Base-by-base conservation (phyloP, 768 basidiomycete genomes). In the Mycena floridula region DNA sequence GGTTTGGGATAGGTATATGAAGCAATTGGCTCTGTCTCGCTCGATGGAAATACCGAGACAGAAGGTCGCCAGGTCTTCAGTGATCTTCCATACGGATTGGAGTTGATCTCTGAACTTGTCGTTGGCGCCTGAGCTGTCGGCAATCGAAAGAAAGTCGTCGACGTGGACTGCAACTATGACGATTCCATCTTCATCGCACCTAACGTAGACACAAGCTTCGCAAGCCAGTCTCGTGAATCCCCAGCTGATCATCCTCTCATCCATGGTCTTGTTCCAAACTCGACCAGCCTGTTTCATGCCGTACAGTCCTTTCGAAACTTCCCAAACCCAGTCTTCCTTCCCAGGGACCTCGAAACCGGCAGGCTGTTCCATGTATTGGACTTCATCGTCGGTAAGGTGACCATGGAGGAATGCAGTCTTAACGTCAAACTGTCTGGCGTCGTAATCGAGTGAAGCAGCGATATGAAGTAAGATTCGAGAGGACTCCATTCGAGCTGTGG, bases 321-420 rank as follows among this genome's bases (percentile, higher is more conserved):
- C 27, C 41, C 48, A 51, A n/a, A 58, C 50, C 22, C 43, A 51
- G 25, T 52, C 52, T 35, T 37, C 49, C 28, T 46, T 51, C 22
- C 40, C 44, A 2, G 7, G 30, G 37, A 43, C 43, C 5, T 42
- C 48, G 25, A 59, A 63, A 2, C 66, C 62, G 0, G 53, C 48
- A 0, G 69, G 69, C 37, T 66, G 59, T 38, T 54, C 43, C 60
- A 72, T 65, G 49, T 63, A 74, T 37, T 70, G 61, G 4, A 50
- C 38, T 26, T 59, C 54, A 3, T 53, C 45, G 4, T 25, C 37
- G 18, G 56, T 54, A 3, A 69, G 57, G 1, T 42, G 35, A 8
- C 51, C 52, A 41, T 55, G 35, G 2, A 54, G 44, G 44, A 43
- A 47, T 5, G 59, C 64, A 0, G 55, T 54, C 30, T 64, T 63